Percentiles rank a stretch among this genome's conserved stretches.
These are phyloP conservation scores for Kodamaea derodonti DNA, from an alignment of 1,139 yeast genomes.

Conservation along the genomic window DNA sequence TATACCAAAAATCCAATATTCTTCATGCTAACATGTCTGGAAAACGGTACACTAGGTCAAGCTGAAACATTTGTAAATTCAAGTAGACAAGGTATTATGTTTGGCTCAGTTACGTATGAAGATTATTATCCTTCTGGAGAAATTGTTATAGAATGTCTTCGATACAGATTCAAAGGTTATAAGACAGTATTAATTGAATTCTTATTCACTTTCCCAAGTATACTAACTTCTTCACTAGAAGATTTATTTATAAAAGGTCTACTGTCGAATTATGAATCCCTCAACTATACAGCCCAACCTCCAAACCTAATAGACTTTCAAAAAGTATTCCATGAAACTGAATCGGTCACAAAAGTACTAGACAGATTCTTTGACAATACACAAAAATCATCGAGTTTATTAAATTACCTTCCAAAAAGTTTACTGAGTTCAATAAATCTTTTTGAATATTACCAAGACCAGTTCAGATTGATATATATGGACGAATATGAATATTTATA, in stretches of 20 bases:
- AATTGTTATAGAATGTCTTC: constrained; percentile 12
- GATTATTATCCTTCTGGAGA: constrained; percentile 13
- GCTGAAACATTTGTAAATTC: background rate
- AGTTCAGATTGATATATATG: constrained; percentile 6
- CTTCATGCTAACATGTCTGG: constrained; percentile 7
- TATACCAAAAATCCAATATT: constrained; percentile 9
- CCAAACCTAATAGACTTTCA: constrained; percentile 7
- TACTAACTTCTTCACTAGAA: constrained; percentile 9
- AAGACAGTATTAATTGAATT: constrained; percentile 8
- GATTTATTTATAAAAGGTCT: constrained; percentile 7
- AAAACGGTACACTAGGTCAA: constrained; percentile 1
- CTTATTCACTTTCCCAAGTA: constrained; percentile 7
- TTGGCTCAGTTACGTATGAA: constrained; percentile 9
- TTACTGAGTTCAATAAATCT: constrained; percentile 1
- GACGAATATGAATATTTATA: constrained; percentile 6
- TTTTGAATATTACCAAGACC: constrained; percentile 8
- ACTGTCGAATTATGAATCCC: constrained; percentile 7
- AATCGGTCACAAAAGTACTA: constrained; percentile 4
- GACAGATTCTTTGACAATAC: constrained; percentile 3
- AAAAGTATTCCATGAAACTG: constrained; percentile 5
- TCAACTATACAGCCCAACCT: constrained; percentile 7
- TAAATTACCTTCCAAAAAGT: constrained; percentile 4
- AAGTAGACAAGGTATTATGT: constrained; percentile 9
- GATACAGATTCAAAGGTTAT: constrained; percentile 9
- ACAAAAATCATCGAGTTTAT: constrained; percentile 3